Evolutionary conservation across 192 early-diverging fungal species (phyloP).

Genomic region (Coemansia sp.): DNA sequence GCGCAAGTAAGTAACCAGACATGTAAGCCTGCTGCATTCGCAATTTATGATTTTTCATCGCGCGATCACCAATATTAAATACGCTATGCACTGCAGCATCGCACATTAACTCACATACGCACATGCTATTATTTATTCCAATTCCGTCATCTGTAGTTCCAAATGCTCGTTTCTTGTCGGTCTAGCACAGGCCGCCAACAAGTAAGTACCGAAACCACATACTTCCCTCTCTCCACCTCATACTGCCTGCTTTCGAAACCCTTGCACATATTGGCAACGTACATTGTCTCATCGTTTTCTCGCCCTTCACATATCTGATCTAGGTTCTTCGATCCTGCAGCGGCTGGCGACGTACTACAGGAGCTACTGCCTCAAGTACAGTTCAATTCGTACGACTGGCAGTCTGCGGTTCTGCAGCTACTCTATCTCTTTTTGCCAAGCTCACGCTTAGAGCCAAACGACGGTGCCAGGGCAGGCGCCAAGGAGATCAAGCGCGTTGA

Average conservation of each 20-base stretch:
- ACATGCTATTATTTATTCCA: background rate
- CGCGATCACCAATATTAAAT: background rate
- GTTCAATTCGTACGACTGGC: constrained; percentile 65
- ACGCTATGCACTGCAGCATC: background rate
- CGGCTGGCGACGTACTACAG: constrained; percentile 70
- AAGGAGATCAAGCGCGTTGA: constrained; percentile 38
- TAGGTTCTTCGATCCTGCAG: constrained; percentile 70
- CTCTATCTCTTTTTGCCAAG: constrained; percentile 74
- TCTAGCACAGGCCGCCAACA: constrained; percentile 1
- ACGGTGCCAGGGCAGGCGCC: constrained; percentile 15
- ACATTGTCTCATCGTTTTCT: background rate
- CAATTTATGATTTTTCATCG: background rate
- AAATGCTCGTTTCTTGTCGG: constrained; percentile 4
- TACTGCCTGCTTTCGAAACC: no score
- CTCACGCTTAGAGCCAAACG: background rate
- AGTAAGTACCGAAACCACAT: background rate
- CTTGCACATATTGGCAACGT: background rate
- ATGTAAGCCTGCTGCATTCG: background rate
- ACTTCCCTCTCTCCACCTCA: background rate
- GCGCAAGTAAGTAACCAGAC: constrained; percentile 31
- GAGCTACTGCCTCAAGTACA: constrained; percentile 75
- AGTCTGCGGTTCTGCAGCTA: constrained; percentile 58
- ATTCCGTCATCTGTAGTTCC: background rate
- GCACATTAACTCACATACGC: background rate
- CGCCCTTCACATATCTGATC: background rate